Evolutionary conservation across 176 grass and related monocot genomes (phyloP).

Genomic region (Guadua angustifolia): DNA sequence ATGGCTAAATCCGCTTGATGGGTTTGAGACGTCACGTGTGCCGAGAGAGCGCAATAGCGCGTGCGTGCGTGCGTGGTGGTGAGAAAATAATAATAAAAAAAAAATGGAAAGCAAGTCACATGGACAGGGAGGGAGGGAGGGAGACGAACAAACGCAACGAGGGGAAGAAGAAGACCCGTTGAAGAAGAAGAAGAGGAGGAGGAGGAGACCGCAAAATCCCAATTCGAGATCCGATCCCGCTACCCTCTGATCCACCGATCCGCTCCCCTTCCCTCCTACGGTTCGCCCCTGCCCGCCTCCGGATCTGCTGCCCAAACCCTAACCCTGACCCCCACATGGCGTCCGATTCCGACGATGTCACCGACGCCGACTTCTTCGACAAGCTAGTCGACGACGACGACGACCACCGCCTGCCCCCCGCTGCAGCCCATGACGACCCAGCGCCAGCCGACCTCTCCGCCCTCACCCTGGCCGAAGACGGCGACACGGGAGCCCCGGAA

Average conservation of each 20-base stretch:
- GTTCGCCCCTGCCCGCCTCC: too few species aligned
- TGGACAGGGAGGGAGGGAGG: too few species aligned
- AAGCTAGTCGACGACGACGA: slow-evolving; percentile 75
- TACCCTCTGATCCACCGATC: background rate
- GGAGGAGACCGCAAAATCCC: too few species aligned
- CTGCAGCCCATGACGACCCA: slow-evolving; percentile 37
- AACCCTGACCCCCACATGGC: background rate
- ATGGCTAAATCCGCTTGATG: too few species aligned
- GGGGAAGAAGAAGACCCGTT: too few species aligned
- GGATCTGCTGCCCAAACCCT: slow-evolving; percentile 25
- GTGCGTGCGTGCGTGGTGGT: too few species aligned
- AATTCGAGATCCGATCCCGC: background rate
- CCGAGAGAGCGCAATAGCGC: too few species aligned
- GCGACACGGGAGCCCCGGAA: background rate
- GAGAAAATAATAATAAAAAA: too few species aligned
- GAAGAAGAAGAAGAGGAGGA: too few species aligned
- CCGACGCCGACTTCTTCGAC: slow-evolving; percentile 91
- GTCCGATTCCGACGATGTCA: slow-evolving; percentile 61
- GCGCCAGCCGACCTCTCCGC: slow-evolving; percentile 37
- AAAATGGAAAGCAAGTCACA: too few species aligned
- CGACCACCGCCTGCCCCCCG: background rate
- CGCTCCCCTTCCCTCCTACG: background rate
- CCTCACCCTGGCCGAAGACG: slow-evolving; percentile 37
- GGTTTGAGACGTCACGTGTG: too few species aligned
- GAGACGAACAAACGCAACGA: too few species aligned